These are phyloP conservation scores for Posidonia australis DNA, from an alignment of 106 monocot species.

Conservation along the genomic window DNA sequence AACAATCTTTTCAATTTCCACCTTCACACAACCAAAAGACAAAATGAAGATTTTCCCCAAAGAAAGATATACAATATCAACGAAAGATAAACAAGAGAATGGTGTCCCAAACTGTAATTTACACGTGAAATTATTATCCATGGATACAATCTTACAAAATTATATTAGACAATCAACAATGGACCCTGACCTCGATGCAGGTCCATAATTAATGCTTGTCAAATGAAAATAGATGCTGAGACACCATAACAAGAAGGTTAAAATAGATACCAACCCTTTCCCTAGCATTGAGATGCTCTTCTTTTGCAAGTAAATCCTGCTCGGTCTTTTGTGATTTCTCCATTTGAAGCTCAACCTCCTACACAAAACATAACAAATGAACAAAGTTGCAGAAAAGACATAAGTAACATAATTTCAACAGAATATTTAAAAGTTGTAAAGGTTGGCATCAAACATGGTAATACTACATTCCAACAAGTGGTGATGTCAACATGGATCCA, in stretches of 20 bases:
- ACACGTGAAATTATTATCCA: too few relatives aligned
- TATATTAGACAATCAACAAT: too few relatives aligned
- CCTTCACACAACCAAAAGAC: conserved; percentile 18
- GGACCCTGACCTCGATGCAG: too few relatives aligned
- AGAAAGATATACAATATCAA: neutral
- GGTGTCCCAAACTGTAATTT: too few relatives aligned
- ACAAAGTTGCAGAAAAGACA: neutral
- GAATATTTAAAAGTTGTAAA: too few relatives aligned
- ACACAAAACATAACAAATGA: conserved; percentile 3
- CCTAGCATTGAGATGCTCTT: conserved; percentile 16
- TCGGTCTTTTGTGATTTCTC: conserved; percentile 40
- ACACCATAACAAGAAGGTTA: neutral
- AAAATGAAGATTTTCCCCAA: neutral
- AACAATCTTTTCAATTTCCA: conserved; percentile 82
- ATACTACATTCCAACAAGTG: neutral
- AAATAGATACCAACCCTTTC: conserved; percentile 14
- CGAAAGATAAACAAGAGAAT: conserved; percentile 2
- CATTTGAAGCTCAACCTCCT: conserved; percentile 40
- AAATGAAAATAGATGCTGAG: neutral
- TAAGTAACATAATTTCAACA: too few relatives aligned
- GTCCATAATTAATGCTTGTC: too few relatives aligned
- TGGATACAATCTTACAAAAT: neutral
- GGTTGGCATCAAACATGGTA: neutral
- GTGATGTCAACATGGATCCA: neutral
- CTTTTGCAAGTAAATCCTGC: conserved; percentile 19